Conservation (phyloP, 2,329 filamentous ascomycete genomes). For the Coniochaeta pulveracea region DNA sequence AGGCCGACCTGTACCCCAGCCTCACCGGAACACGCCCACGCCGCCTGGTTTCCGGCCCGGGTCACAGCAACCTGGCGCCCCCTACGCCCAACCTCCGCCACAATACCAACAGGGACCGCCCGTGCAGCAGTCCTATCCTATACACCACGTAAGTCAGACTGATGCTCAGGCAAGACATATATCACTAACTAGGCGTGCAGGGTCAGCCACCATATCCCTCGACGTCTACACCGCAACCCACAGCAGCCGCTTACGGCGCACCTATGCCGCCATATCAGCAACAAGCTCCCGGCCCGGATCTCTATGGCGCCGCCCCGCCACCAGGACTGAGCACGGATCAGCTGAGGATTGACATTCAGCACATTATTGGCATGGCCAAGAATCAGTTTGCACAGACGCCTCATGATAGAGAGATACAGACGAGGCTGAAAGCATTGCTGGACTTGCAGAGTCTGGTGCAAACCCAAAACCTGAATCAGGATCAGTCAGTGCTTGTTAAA, state of each 20-base stretch:
- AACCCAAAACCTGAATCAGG: conserved; percentile 64
- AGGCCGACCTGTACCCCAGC: conserved; percentile 29
- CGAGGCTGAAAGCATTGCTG: conserved; percentile 72
- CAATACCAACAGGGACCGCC: conserved; percentile 8
- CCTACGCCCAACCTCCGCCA: conserved; percentile 16
- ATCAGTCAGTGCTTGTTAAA: conserved; percentile 75
- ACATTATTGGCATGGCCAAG: conserved; percentile 62
- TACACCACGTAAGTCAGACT: too few relatives aligned
- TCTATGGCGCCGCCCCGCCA: conserved; percentile 19
- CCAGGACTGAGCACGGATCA: conserved; percentile 54
- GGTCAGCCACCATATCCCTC: conserved; percentile 10
- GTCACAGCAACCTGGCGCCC: conserved; percentile 21
- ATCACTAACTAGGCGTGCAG: conserved; percentile 7
- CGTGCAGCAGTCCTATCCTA: conserved; percentile 14
- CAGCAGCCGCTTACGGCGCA: conserved; percentile 20
- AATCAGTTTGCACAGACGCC: conserved; percentile 65
- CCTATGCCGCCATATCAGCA: conserved; percentile 6
- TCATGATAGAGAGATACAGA: conserved; percentile 64
- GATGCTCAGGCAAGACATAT: too few relatives aligned
- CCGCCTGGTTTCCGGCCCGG: conserved; percentile 43
- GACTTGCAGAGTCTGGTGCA: conserved; percentile 75
- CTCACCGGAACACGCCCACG: conserved; percentile 63
- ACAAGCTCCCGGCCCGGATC: conserved; percentile 21
- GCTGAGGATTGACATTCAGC: conserved; percentile 74
- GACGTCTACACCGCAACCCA: conserved; percentile 22